Base-by-base conservation (phyloP, 257 asterid species). In the Eucommia ulmoides region DNA sequence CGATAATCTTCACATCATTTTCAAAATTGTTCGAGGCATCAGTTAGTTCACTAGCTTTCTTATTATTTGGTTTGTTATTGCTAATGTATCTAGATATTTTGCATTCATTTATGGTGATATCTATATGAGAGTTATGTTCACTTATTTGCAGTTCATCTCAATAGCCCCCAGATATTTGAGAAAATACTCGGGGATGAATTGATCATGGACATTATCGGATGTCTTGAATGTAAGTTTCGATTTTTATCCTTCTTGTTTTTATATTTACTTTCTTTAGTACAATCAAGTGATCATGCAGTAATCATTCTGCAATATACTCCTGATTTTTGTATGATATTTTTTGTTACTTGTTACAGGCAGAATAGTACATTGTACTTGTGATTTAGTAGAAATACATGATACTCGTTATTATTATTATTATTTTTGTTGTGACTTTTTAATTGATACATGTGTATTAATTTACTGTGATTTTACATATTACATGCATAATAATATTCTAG, bases 161-260 rank as follows among this genome's bases (percentile, higher is more conserved):
- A 91, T 66, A 91, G 73, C 54, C 41, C 93, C 41, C 95, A 74
- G 75, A 81, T 86, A 62, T 86, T 81, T 77, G 99, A 91, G 67
- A 91, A 78, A 67, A 74, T 91, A 59, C 79, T 91, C 10, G 94
- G 92, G 59, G 96, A 91, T 76, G 96, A 91, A 60, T 71, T 78
- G 75, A 77, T 91, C 38, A 77, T 86, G 80, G 95, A 91, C 72
- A 63, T 86, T 62, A 81, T 91, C 55, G 99, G 99, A 60, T 83
- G 95, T 75, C 80, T 91, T 53, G 99, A 91, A 68, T 79, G 99
- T 91, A 74, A 74, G 88, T 59, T 49, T 19, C 14, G n/a, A n/a
- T n/a, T n/a, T n/a, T n/a, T n/a, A n/a, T n/a, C n/a, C n/a, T n/a
- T n/a, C 33, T 24, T 18, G 19, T 49, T 20, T 53, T 7, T 33